phyloP scores from a whole-genome alignment of 176 grass and related monocot genomes.

The Eleusine coracana region DNA sequence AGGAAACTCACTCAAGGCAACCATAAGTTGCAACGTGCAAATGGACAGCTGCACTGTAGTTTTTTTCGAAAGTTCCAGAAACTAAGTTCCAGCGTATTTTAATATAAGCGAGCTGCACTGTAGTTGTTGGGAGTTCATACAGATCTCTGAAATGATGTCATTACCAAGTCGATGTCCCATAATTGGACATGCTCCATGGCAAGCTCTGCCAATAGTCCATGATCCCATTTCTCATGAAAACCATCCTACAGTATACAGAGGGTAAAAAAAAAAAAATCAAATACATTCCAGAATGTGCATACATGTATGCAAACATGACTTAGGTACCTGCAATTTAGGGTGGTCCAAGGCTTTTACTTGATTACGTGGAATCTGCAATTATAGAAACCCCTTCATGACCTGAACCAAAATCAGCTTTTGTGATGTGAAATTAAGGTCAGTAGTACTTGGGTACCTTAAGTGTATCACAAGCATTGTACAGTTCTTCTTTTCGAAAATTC shows the following conservation, averaged over 20 bases:
- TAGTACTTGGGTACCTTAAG: slow-evolving; percentile 49
- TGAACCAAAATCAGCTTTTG: not conserved
- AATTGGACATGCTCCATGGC: slow-evolving; percentile 51
- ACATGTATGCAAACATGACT: not conserved
- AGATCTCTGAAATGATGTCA: slow-evolving; percentile 8
- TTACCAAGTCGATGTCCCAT: slow-evolving; percentile 80
- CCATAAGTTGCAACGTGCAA: too few relatives aligned
- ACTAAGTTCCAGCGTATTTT: too few relatives aligned
- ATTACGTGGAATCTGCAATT: slow-evolving; percentile 66
- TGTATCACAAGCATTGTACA: slow-evolving; percentile 62
- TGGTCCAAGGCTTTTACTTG: slow-evolving; percentile 79
- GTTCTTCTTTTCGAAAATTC: slow-evolving; percentile 68
- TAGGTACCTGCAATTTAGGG: slow-evolving; percentile 67
- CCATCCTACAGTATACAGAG: slow-evolving; percentile 57
- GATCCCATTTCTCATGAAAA: slow-evolving; percentile 81
- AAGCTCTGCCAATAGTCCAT: slow-evolving; percentile 63
- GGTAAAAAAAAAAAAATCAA: not conserved
- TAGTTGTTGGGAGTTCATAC: not conserved
- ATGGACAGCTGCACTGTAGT: not conserved
- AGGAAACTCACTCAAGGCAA: too few relatives aligned
- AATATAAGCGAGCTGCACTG: not conserved
- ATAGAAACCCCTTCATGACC: not conserved
- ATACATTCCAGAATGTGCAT: not conserved
- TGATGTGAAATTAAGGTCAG: not conserved
- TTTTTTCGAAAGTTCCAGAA: too few relatives aligned